Conservation (phyloP, 75 land plant genomes). For the Cryptomeria japonica region DNA sequence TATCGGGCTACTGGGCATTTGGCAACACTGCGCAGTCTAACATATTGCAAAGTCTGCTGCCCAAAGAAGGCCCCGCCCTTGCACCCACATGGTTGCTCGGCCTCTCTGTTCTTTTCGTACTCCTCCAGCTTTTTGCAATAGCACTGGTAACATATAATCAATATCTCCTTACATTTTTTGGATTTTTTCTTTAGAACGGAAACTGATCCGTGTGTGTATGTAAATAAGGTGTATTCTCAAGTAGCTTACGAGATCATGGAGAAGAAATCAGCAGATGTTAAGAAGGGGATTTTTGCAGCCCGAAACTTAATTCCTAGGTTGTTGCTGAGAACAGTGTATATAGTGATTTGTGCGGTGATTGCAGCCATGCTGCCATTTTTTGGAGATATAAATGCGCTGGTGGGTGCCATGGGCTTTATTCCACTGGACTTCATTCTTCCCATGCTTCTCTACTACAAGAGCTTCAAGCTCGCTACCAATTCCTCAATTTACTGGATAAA, state of each 20-base stretch:
- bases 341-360: conserved; percentile 18
- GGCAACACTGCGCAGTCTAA: background rate
- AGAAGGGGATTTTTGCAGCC: conserved; percentile 57
- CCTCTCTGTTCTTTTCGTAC: conserved; percentile 58
- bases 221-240: conserved; percentile 79
- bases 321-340: conserved; percentile 27
- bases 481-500: conserved; percentile 41
- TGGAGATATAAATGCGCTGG: conserved; percentile 37
- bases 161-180: background rate
- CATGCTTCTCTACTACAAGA: conserved; percentile 23
- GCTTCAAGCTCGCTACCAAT: conserved; percentile 18
- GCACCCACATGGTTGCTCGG: conserved; percentile 72
- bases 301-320: conserved; percentile 79
- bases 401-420: conserved; percentile 35
- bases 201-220: background rate
- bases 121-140: conserved; percentile 78
- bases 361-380: conserved; percentile 39
- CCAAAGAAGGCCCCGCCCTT: conserved; percentile 57
- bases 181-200: background rate
- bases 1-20: conserved; percentile 75
- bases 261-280: conserved; percentile 59
- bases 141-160: conserved; percentile 52
- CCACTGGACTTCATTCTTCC: conserved; percentile 39
- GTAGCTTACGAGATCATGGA: conserved; percentile 89
- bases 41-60: conserved; percentile 44